These are phyloP conservation scores for Trichocomaceae sp. DNA, from an alignment of 2,329 filamentous ascomycete genomes.

Conservation along the genomic window DNA sequence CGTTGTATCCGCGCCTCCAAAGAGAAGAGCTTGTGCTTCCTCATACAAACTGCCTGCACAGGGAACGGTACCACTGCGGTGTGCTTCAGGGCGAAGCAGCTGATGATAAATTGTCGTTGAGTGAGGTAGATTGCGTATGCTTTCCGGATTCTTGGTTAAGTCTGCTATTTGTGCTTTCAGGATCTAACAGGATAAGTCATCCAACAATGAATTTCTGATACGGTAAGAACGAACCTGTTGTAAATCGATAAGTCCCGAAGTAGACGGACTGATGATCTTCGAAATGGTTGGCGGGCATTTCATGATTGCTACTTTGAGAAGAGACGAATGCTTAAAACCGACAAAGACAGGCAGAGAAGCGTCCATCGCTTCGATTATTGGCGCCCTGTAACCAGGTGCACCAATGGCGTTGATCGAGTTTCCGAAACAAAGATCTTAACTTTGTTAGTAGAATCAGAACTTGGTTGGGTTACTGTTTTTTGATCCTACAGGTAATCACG, in stretches of 20 bases:
- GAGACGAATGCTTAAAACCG: conserved; percentile 20
- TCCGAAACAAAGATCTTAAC: conserved; percentile 19
- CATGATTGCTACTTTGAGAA: conserved; percentile 32
- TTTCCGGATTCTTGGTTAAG: conserved; percentile 20
- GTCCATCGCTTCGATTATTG: conserved; percentile 22
- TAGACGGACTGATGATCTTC: conserved; percentile 30
- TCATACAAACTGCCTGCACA: conserved; percentile 33
- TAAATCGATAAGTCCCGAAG: conserved; percentile 33
- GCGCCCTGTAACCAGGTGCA: conserved; percentile 17
- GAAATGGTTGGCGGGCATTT: conserved; percentile 33
- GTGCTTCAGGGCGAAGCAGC: conserved; percentile 25
- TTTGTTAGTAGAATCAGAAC: neutral
- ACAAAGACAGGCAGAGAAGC: conserved; percentile 15
- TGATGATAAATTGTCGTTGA: conserved; percentile 32
- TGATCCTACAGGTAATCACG: conserved; percentile 15
- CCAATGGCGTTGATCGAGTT: conserved; percentile 18
- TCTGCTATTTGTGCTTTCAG: conserved; percentile 20
- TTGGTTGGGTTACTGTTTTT: neutral
- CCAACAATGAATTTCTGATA: neutral
- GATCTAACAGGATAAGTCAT: conserved; percentile 14
- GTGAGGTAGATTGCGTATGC: conserved; percentile 24
- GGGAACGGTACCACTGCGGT: conserved; percentile 27
- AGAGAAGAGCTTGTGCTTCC: conserved; percentile 42
- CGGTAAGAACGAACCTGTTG: conserved; percentile 18
- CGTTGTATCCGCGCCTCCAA: conserved; percentile 42